phyloP scores from a whole-genome alignment of 768 basidiomycete genomes.

The Naganishia antarctica region DNA sequence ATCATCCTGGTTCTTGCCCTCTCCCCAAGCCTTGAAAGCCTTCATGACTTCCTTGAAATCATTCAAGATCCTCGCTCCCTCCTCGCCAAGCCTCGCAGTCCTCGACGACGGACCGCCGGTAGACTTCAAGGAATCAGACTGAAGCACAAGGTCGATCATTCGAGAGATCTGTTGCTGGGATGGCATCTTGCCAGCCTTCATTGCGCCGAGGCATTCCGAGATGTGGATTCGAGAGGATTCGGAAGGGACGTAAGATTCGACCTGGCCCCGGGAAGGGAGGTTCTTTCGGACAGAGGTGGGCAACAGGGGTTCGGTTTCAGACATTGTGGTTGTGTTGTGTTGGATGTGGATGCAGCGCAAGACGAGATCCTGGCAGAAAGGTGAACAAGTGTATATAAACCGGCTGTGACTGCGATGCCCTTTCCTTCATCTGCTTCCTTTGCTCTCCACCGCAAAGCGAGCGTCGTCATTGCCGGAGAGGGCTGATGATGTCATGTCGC shows the following conservation, averaged over 20 bases:
- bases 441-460: no score
- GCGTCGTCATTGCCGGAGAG: no score
- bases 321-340: slow-evolving; percentile 20
- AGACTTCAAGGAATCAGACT: slow-evolving; percentile 45
- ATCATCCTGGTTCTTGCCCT: slow-evolving; percentile 50
- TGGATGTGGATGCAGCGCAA: not conserved
- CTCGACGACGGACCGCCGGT: slow-evolving; percentile 43
- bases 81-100: slow-evolving; percentile 43
- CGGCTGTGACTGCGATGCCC: no score
- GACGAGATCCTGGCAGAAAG: not conserved
- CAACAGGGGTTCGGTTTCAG: slow-evolving; percentile 37
- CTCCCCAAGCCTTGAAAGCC: slow-evolving; percentile 44
- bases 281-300: slow-evolving; percentile 26
- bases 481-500: no score
- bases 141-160: slow-evolving; percentile 38
- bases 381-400: no score
- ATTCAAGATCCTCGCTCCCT: slow-evolving; percentile 48
- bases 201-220: slow-evolving; percentile 42
- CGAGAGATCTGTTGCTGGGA: slow-evolving; percentile 38
- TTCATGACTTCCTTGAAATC: slow-evolving; percentile 43
- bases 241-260: slow-evolving; percentile 37
- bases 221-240: slow-evolving; percentile 42
- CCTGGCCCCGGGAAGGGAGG: slow-evolving; percentile 37
- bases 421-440: no score
- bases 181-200: slow-evolving; percentile 49